Percentiles rank a stretch among this genome's conserved stretches.
These are phyloP conservation scores for Citrus australasica DNA, from an alignment of 345 rosid species.

Conservation along the genomic window DNA sequence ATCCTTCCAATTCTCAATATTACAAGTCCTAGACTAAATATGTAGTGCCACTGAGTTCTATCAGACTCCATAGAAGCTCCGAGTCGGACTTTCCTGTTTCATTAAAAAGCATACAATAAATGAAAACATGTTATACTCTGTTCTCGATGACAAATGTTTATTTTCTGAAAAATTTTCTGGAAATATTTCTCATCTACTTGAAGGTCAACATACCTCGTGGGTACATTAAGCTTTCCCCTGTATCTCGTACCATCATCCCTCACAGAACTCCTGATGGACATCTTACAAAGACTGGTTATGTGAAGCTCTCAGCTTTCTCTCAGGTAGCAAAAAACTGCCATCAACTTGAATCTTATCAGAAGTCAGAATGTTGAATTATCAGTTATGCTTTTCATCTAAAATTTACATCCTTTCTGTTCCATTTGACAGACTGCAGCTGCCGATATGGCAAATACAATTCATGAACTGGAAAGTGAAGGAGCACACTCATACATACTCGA, in stretches of 20 bases:
- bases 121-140: not conserved
- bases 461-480: constrained; percentile 72
- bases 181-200: constrained; percentile 17
- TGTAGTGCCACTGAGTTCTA: not conserved
- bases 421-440: constrained; percentile 70
- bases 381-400: not conserved
- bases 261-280: constrained; percentile 69
- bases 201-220: constrained; percentile 79
- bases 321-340: constrained; percentile 44
- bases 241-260: constrained; percentile 77
- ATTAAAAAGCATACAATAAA: not conserved
- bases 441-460: constrained; percentile 61
- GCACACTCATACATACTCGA: constrained; percentile 82
- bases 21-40: not conserved
- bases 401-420: not conserved
- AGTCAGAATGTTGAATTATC: not conserved
- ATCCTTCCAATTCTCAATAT: not conserved
- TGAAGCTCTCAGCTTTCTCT: constrained; percentile 69
- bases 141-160: not conserved
- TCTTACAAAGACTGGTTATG: constrained; percentile 71
- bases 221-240: constrained; percentile 69
- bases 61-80: not conserved
- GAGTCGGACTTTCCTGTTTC: not conserved
- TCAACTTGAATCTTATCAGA: not conserved
- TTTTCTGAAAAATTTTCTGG: not conserved